Evolutionary conservation across 805 yeast species (phyloP).

Genomic region (Starmerella roubikii): DNA sequence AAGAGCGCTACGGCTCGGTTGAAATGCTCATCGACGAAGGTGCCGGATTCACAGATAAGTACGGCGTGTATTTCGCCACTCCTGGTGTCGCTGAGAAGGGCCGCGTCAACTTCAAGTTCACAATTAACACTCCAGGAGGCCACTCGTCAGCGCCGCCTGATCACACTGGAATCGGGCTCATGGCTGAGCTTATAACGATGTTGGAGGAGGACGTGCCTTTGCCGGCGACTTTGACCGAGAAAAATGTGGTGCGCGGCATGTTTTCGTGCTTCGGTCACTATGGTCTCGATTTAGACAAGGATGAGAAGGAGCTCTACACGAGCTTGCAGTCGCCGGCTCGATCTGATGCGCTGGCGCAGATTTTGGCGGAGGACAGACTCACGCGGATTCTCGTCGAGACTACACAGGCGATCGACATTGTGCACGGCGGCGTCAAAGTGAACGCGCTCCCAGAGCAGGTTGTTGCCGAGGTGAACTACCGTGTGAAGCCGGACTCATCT

Average conservation of each 20-base stretch:
- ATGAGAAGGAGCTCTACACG: slow-evolving; percentile 1
- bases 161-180: slow-evolving; percentile 67
- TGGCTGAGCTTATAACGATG: slow-evolving; percentile 41
- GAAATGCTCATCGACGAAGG: slow-evolving; percentile 64
- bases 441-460: slow-evolving; percentile 64
- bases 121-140: slow-evolving; percentile 58
- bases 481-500: slow-evolving; percentile 46
- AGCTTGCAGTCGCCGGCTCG: slow-evolving; percentile 8
- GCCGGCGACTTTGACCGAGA: slow-evolving; percentile 22
- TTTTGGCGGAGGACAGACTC: slow-evolving; percentile 12
- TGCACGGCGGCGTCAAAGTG: slow-evolving; percentile 59
- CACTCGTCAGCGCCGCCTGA: slow-evolving; percentile 71
- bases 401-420: slow-evolving; percentile 53
- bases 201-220: slow-evolving; percentile 37
- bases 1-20: slow-evolving; percentile 44
- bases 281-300: slow-evolving; percentile 18
- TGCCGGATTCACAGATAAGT: slow-evolving; percentile 29
- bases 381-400: slow-evolving; percentile 39
- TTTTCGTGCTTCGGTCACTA: slow-evolving; percentile 53
- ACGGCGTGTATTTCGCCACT: slow-evolving; percentile 39
- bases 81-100: slow-evolving; percentile 57
- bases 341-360: slow-evolving; percentile 9
- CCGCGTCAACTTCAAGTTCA: slow-evolving; percentile 36
- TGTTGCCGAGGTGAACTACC: slow-evolving; percentile 43
- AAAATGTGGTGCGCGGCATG: slow-evolving; percentile 45